Evolutionary conservation across 2,329 filamentous ascomycete genomes (phyloP), one percentile per base, ranked within the genome.

Genomic region (Scedosporium dehoogii): DNA sequence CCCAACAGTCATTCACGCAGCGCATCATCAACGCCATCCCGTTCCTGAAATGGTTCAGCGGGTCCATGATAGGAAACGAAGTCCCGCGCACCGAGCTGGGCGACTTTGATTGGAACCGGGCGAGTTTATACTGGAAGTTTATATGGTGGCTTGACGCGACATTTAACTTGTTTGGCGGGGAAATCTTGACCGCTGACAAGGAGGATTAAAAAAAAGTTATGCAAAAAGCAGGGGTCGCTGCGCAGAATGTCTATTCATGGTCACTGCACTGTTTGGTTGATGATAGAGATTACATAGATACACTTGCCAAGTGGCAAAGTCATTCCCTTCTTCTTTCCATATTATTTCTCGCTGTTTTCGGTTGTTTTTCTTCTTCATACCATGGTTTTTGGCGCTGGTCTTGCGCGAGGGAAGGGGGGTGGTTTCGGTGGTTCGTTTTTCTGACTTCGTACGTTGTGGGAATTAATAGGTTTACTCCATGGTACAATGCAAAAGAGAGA

Each of bases 41-140:
- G 2, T 80, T 91, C 64, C 75, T 91, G 64, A 83, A 82, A 68
- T 91, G 87, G 85, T 88, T 92, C 70, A 86, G 85, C 56, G 86
- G 77, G 66, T 85, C 78, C 68, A 85, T 92, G 73, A 92, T 93
- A 69, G 90, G 90, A 5, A 86, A 85, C 70, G 82, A 88, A 70
- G 85, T 93, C 46, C 90, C 90, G 6, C 81, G 88, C 51, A 87
- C 81, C 61, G 88, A 91, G 61, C 79, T 82, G 53, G 90, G 90
- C 63, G 85, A 85, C 51, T 92, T 96, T 68, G 92, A 97, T 73
- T 89, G 86, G 79, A 83, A 84, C 51, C 76, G 76, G 56, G 85
- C 85, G 10, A 87, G 84, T 64, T 73, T 88, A 64, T 88, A 88
- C 74, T 88, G 85, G 85, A 84, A 83, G 72, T 69, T 87, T 53